phyloP scores from a whole-genome alignment of 306 rosid species.

The Lupinus albus region DNA sequence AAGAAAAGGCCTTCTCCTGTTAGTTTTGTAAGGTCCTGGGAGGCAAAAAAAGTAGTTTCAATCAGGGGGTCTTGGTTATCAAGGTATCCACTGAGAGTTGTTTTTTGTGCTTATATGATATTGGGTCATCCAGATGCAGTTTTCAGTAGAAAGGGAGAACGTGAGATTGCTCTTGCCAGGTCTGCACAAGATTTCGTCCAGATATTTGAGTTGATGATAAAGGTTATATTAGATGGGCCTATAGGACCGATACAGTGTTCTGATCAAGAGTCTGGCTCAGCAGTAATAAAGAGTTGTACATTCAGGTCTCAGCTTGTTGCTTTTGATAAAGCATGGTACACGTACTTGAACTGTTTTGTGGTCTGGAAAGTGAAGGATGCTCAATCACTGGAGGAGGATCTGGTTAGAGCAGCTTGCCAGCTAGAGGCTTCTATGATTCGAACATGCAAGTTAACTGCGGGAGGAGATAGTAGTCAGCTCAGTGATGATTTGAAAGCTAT shows the following conservation, averaged over 20 bases:
- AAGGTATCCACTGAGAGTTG: conserved; percentile 83
- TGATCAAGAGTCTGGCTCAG: conserved; percentile 60
- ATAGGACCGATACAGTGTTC: conserved; percentile 42
- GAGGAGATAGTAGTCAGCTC: conserved; percentile 58
- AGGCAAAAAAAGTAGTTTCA: conserved; percentile 50
- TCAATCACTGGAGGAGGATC: conserved; percentile 75
- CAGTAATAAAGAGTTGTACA: conserved; percentile 56
- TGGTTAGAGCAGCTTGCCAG: conserved; percentile 97
- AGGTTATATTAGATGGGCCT: conserved; percentile 74
- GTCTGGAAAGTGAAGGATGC: conserved; percentile 96
- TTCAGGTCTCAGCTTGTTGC: conserved; percentile 83
- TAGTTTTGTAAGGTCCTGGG: conserved; percentile 55
- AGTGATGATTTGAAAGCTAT: conserved; percentile 93
- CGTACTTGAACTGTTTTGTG: conserved; percentile 83
- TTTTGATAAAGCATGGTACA: conserved; percentile 95
- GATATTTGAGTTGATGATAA: conserved; percentile 70
- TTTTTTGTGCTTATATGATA: conserved; percentile 86
- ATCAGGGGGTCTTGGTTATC: conserved; percentile 48
- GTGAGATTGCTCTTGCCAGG: conserved; percentile 73
- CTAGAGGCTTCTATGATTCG: conserved; percentile 95
- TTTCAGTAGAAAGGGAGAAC: conserved; percentile 79
- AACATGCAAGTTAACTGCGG: conserved; percentile 80
- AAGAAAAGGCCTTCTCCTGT: conserved; percentile 66
- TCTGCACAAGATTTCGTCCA: conserved; percentile 73
- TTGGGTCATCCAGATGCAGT: conserved; percentile 87